Conservation (phyloP, 805 yeast genomes). For the Candida maltosa region DNA sequence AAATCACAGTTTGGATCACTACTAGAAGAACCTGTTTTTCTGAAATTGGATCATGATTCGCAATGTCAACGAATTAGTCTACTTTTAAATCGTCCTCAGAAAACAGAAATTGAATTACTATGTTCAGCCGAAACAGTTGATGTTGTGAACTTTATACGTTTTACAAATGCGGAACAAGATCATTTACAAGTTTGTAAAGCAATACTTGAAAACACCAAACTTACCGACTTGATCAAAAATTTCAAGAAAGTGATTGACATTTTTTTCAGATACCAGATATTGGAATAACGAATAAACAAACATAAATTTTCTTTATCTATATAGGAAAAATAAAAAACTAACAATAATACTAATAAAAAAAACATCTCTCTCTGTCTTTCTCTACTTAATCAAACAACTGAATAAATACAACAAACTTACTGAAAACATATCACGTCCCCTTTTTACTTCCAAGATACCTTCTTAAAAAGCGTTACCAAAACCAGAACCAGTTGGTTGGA, state of each 20-base stretch:
- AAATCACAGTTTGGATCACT: slow-evolving; percentile 7
- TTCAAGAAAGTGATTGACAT: slow-evolving; percentile 12
- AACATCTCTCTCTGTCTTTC: too few relatives aligned
- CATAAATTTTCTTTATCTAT: too few relatives aligned
- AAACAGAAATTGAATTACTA: slow-evolving; percentile 14
- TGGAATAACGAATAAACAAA: too few relatives aligned
- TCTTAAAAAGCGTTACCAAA: slow-evolving; percentile 52
- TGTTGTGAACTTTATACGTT: slow-evolving; percentile 8
- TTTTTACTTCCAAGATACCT: too few relatives aligned
- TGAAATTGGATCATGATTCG: slow-evolving; percentile 21
- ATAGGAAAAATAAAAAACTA: too few relatives aligned
- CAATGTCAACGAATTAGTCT: slow-evolving; percentile 20
- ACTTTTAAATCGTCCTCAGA: background rate
- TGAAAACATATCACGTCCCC: slow-evolving; percentile 1
- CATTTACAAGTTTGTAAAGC: slow-evolving; percentile 11
- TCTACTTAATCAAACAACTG: slow-evolving; percentile 1
- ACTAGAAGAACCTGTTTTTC: slow-evolving; percentile 8
- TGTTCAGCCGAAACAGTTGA: slow-evolving; percentile 19
- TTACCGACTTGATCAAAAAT: slow-evolving; percentile 14
- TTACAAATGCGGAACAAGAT: slow-evolving; percentile 1
- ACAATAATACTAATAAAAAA: background rate
- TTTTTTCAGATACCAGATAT: slow-evolving; percentile 2
- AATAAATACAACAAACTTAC: slow-evolving; percentile 2
- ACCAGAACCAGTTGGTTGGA: slow-evolving; percentile 5
- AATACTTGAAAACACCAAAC: slow-evolving; percentile 12